Evolutionary conservation across 257 asterid genomes (phyloP), one percentile per base, ranked within the genome.

Genomic region (Gentiana straminea): DNA sequence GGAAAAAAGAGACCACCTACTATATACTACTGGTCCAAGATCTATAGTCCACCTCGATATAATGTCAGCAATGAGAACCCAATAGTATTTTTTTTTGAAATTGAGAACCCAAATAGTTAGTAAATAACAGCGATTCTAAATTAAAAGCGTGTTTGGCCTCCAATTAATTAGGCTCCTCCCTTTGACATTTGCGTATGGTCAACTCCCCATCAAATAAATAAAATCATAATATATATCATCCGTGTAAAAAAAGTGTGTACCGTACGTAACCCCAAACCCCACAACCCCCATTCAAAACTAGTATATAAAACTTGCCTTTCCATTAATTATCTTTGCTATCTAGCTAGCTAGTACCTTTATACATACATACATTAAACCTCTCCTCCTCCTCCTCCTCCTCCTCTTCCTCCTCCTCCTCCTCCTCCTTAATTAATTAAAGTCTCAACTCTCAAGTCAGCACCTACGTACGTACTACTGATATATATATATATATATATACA

Each of bases 151-250:
- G 54, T 51, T 3, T 1, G 33, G 35, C 33, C 24, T 1, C 43
- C 61, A 13, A 35, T 47, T 59, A 36, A 52, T 47, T 59, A 36
- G 58, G 54, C 54, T 35, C 44, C 24, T 24, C 56, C 52, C 52
- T 66, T 66, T 66, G 70, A 66, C 70, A 45, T 66, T 54, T 48
- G 9, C 13, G 4, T 56, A 24, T 8, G 34, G 70, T 66, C 70
- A 66, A 66, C 70, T 8, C 61, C 8, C 13, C 61, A 15, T 15
- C 15, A 1, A 3, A 13, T 13, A 55, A 55, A 10, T 2, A 41
- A 41, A 41, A 5, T 7, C 5, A 41, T 2, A 41, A 2, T 5
- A 1, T 41, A 7, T 24, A 7, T 10, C 11, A 41, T 5, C 46
- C 8, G 46, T 41, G 46, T 41, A 41, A 5, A 41, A 41, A 5